These are phyloP conservation scores for Ogataea nonfermentans DNA, from an alignment of 805 yeast genomes.

Conservation along the genomic window DNA sequence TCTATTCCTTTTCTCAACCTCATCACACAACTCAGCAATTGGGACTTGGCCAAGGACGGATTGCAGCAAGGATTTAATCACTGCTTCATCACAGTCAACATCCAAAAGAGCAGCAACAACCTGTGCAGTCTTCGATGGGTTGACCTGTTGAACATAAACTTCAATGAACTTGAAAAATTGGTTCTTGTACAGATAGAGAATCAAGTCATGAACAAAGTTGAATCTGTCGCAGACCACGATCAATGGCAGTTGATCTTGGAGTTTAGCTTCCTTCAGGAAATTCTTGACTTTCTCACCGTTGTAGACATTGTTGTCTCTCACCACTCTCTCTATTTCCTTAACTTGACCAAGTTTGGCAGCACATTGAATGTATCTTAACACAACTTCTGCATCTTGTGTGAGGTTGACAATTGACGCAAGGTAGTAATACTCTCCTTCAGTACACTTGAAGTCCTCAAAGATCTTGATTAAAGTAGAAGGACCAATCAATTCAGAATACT, in stretches of 20 bases:
- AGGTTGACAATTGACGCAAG: constrained; percentile 89
- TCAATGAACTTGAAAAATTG: constrained; percentile 95
- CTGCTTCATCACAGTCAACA: constrained; percentile 93
- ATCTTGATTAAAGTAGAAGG: constrained; percentile 79
- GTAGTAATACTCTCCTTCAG: constrained; percentile 93
- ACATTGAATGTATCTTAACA: constrained; percentile 91
- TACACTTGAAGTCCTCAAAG: constrained; percentile 89
- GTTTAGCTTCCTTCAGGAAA: constrained; percentile 88
- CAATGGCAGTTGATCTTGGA: constrained; percentile 94
- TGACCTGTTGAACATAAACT: constrained; percentile 96
- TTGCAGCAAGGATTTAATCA: constrained; percentile 74
- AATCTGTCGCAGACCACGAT: constrained; percentile 95
- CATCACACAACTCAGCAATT: constrained; percentile 80
- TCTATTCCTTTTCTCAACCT: constrained; percentile 96
- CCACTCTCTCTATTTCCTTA: constrained; percentile 94
- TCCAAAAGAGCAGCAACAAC: constrained; percentile 95
- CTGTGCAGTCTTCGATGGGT: constrained; percentile 93
- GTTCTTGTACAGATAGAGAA: constrained; percentile 90
- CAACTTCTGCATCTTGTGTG: constrained; percentile 92
- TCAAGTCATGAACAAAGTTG: constrained; percentile 88
- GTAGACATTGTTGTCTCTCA: constrained; percentile 89
- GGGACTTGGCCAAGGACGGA: constrained; percentile 96
- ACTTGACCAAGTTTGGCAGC: constrained; percentile 88
- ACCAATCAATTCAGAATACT: constrained; percentile 91
- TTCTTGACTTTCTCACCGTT: constrained; percentile 97